Base-by-base conservation (phyloP, 805 yeast genomes). In the Millerozyma acaciae region DNA sequence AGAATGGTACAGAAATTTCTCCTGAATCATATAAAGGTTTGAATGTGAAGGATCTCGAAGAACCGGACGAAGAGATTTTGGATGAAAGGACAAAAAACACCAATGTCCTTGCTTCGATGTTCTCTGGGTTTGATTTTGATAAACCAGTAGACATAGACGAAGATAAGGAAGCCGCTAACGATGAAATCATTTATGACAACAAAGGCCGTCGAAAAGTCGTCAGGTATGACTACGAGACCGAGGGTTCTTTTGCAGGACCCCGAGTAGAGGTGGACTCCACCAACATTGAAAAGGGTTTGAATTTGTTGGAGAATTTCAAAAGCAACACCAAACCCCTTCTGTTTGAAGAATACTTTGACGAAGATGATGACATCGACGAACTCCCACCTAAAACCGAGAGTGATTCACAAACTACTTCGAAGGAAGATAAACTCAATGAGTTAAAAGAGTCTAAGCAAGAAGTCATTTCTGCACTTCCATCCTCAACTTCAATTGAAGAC, bases 391-490 rank as follows among this genome's bases (percentile, higher is more conserved):
- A 57, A 30, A 39, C 25, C 3, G 45, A 57, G 25, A 53, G 53
- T 7, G 36, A 43, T 14, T 43, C 44, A 19, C 42, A 48, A 12
- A 41, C 60, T 6, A 57, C 62, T 3, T 18, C 10, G 10, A 13
- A 25, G 19, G 34, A 26, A 13, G 30, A 23, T 4, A 33, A n/a
- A 16, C 32, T 29, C 5, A 40, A 28, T 3, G 47, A 37, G 21
- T 32, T 27, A 6, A 39, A 32, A 10, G 60, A 37, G 8, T 27
- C 43, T 1, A 56, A 62, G 16, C 72, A 68, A 3, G 78, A 76
- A 37, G 75, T 74, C 42, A 57, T 76, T 26, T 84, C 85, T 7
- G 63, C 68, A 0, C 78, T 78, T 48, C 28, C 45, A 4, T n/a
- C n/a, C n/a, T n/a, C n/a, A n/a, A n/a, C n/a, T n/a, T n/a, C n/a